These are phyloP conservation scores for Fusarium tjaetaba DNA, from an alignment of 2,329 filamentous ascomycete species.

Conservation along the genomic window DNA sequence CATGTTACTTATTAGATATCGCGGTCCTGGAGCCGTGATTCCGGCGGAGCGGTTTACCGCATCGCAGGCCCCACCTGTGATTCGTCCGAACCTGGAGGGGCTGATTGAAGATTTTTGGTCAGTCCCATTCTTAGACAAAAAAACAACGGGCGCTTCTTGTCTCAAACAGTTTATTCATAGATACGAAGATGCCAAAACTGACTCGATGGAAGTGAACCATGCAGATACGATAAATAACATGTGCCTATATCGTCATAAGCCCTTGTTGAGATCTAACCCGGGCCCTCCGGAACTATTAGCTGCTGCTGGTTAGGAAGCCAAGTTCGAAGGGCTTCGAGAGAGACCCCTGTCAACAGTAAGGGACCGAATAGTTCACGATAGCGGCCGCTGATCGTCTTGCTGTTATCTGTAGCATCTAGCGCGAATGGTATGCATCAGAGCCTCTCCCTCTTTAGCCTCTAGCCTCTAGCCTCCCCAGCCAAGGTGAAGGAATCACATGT, in stretches of 20 bases:
- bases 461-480: not conserved
- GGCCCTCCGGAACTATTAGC: not conserved
- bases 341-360: not conserved
- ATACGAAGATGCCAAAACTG: not conserved
- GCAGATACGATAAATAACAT: not conserved
- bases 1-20: not conserved
- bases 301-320: not conserved
- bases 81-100: not conserved
- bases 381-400: slow-evolving; percentile 3
- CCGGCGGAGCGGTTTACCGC: slow-evolving; percentile 5
- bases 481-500: slow-evolving; percentile 21
- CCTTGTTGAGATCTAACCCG: not conserved
- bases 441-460: not conserved
- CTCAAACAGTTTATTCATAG: not conserved
- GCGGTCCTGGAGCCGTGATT: not conserved
- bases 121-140: not conserved
- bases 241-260: not conserved
- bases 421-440: slow-evolving; percentile 19
- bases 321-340: not conserved
- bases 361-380: slow-evolving; percentile 1
- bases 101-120: not conserved
- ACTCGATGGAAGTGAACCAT: not conserved
- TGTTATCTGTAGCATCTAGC: not conserved
- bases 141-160: not conserved
- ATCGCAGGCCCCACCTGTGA: slow-evolving; percentile 3